Base-by-base conservation (phyloP, 1,139 yeast species). In the Suhomyces chickasaworum region DNA sequence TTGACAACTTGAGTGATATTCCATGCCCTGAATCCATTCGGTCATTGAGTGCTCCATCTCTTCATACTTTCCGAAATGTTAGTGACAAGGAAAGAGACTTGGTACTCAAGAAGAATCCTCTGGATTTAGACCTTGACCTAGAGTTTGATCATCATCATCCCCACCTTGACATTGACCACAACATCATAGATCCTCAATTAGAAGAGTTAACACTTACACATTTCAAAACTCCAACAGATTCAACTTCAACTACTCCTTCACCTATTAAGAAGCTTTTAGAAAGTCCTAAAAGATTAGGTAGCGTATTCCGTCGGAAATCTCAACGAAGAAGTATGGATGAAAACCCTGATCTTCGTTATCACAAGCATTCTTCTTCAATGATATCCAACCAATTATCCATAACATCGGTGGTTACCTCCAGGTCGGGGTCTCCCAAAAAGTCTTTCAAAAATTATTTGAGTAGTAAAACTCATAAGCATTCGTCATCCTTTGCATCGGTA, bases 31-130 rank as follows among this genome's bases (percentile, higher is more conserved):
- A 16, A 9, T 46, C 46, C 7, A 42, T 35, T 23, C 45, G 72
- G 27, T 66, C 75, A 1, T 54, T 57, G 31, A 69, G 76, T 57
- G 77, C 77, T 1, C 78, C 78, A 5, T 73, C 77, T 3, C 58
- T 73, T 32, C 73, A 73, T 48, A 71, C 77, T 2, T 71, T 61
- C 49, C 53, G 73, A 42, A 57, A 61, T 35, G 17, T 44, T 39
- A 45, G 51, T 29, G 52, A 46, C 4, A 35, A 41, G 16, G 37
- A 25, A 7, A 30, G 21, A 27, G 25, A 18, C n/a, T 7, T 21
- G 39, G 12, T 21, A 13, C 17, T 21, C 17, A 18, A 34, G 10
- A 15, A 15, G 7, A 37, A n/a, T 5, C 9, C 13, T 21, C 13
- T 29, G 8, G 34, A 18, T 13, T 20, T 18, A 4, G 30, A 27